Evolutionary conservation across 192 early-diverging fungal genomes (phyloP), one percentile per base, ranked within the genome.

Genomic region (Lobosporangium transversale): DNA sequence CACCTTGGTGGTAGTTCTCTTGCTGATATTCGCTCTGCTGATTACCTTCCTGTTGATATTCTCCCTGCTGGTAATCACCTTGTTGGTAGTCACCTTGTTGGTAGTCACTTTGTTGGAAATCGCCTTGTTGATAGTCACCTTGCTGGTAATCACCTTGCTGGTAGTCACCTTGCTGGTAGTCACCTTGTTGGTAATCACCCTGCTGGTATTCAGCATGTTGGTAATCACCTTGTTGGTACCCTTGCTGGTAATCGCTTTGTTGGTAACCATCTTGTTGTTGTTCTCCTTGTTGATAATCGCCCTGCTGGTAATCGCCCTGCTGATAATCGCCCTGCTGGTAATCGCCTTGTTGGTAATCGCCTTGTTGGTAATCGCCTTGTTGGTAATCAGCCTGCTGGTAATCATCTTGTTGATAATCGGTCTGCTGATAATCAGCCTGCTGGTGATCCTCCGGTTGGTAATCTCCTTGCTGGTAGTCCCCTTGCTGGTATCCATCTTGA

Each of bases 121-220:
- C 59, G 15, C 40, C 50, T 35, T 27, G 48, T 3, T 66, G 45
- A 24, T 71, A 62, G 3, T 50, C 70, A 48, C 40, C 58, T 21
- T 69, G 66, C 30, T 75, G 71, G 36, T 70, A 70, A 1, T 70
- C 31, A 6, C 44, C 60, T 42, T 63, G 43, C 29, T 74, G 70
- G 62, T 74, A 59, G 15, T 73, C 55, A 5, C 56, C 70, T 24
- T 54, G 54, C 23, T 74, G 70, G 49, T 74, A 64, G 23, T 73
- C 61, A 14, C 61, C 69, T 37, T 73, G 55, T 36, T 64, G 69
- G 20, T 75, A 76, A 7, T 54, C 31, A 2, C 33, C 60, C 21
- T 62, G 49, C 49, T 62, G n/a, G n/a, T n/a, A n/a, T n/a, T n/a
- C n/a, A n/a, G n/a, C n/a, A n/a, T n/a, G n/a, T n/a, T n/a, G n/a